Evolutionary conservation across 140 eudicot genomes (phyloP).

Genomic region (Ambrosia hybrid): DNA sequence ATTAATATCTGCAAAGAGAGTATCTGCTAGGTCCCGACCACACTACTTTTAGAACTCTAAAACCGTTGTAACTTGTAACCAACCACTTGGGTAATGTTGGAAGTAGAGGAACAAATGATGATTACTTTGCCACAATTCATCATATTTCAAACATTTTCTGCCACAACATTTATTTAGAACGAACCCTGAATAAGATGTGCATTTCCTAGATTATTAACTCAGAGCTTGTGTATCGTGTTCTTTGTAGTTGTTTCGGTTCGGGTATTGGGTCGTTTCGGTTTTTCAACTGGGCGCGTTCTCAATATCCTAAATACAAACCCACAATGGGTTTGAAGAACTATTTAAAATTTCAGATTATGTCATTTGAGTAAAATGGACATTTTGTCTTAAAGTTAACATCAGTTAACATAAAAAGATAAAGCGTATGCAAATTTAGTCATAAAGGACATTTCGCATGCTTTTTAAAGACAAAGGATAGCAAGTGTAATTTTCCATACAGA

Average conservation of each 20-base stretch:
- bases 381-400: no score
- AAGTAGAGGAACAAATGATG: slow-evolving; percentile 52
- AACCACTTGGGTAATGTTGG: slow-evolving; percentile 13
- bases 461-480: no score
- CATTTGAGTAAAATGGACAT: no score
- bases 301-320: slow-evolving; percentile 75
- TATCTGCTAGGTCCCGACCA: background rate
- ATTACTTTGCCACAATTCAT: slow-evolving; percentile 84
- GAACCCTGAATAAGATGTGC: slow-evolving; percentile 82
- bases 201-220: slow-evolving; percentile 59
- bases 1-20: slow-evolving; percentile 19
- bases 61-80: slow-evolving; percentile 11
- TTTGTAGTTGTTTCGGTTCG: slow-evolving; percentile 57
- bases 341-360: slow-evolving; percentile 48
- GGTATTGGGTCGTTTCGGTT: slow-evolving; percentile 81
- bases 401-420: no score
- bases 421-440: no score
- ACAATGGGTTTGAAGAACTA: slow-evolving; percentile 84
- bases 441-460: no score
- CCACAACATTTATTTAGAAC: slow-evolving; percentile 75
- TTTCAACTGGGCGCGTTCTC: slow-evolving; percentile 80
- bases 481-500: no score
- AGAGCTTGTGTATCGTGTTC: slow-evolving; percentile 84
- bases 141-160: slow-evolving; percentile 89
- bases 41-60: slow-evolving; percentile 29